Evolutionary conservation across 169 alveolate species (phyloP), one percentile per base, ranked within the genome.

Genomic region (Amoebophrya sp.): DNA sequence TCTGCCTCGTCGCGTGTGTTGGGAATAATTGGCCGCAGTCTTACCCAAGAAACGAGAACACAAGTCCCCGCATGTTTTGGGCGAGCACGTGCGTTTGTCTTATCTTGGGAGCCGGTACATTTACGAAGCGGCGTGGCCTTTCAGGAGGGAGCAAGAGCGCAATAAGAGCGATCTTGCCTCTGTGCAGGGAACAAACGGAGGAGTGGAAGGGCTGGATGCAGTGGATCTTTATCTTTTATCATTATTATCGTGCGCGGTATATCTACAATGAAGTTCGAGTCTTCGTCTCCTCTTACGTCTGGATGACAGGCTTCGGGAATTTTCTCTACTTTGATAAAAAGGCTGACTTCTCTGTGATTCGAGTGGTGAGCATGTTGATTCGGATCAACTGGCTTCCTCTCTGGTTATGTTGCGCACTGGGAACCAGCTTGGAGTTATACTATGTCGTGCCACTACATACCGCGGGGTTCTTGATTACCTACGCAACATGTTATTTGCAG

Each of bases 121-220:
- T 47, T 6, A 47, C 6, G 18, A 47, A 47, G 6, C 65, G 65
- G 29, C 65, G n/a, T n/a, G 65, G 65, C 6, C 65, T 6, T 47
- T 47, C 29, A 18, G 29, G 18, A 47, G 18, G 18, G 65, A 47
- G 29, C 65, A 6, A 47, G 18, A 6, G 29, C 6, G 65, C 29
- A 12, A 47, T 18, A 47, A 47, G 18, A 47, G 29, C 65, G 18
- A n/a, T n/a, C n/a, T n/a, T 18, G 77, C 77, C 41, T 54, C 41
- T 89, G 77, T 41, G 91, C 36, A 54, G 91, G 6, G 41, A 89
- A 33, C 53, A 90, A 36, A 41, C 92, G 83, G 92, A 90, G 41
- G 92, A 90, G 92, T 54, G 38, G 83, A 90, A 90, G 78, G 92
- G 92, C 0, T 90, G 92, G 92, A n/a, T 90, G 78, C 92, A 90